Evolutionary conservation across 1,139 yeast species (phyloP).

Genomic region (Geotrichum histeridarum): DNA sequence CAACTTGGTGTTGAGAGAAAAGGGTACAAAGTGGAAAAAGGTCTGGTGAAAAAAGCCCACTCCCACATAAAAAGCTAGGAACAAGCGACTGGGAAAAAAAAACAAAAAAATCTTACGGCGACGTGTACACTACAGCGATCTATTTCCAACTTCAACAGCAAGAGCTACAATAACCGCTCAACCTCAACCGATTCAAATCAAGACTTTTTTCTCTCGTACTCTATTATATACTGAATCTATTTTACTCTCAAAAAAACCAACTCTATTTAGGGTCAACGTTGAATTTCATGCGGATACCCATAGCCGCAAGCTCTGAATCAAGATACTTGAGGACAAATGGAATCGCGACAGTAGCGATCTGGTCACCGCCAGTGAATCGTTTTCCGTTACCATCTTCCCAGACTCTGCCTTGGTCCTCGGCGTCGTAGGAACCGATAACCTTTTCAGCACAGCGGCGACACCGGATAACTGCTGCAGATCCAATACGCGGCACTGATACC

Average conservation of each 20-base stretch:
- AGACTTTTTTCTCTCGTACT: not conserved
- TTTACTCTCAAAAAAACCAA: not conserved
- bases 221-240: not conserved
- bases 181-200: not conserved
- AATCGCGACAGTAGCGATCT: constrained; percentile 90
- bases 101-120: constrained; percentile 8
- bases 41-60: no score
- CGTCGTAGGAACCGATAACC: constrained; percentile 41
- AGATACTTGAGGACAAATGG: constrained; percentile 94
- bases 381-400: constrained; percentile 99
- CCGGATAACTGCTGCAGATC: constrained; percentile 68
- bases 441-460: constrained; percentile 88
- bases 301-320: constrained; percentile 93
- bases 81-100: not conserved
- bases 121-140: constrained; percentile 12
- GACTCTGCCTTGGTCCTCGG: constrained; percentile 65
- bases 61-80: no score
- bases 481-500: constrained; percentile 84
- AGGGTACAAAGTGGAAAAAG: not conserved
- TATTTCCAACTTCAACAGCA: not conserved
- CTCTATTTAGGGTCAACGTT: constrained; percentile 51
- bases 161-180: not conserved
- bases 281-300: constrained; percentile 93
- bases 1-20: not conserved
- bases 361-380: constrained; percentile 83